phyloP scores from a whole-genome alignment of 305 asterid species.

The Rubia tinctorum region DNA sequence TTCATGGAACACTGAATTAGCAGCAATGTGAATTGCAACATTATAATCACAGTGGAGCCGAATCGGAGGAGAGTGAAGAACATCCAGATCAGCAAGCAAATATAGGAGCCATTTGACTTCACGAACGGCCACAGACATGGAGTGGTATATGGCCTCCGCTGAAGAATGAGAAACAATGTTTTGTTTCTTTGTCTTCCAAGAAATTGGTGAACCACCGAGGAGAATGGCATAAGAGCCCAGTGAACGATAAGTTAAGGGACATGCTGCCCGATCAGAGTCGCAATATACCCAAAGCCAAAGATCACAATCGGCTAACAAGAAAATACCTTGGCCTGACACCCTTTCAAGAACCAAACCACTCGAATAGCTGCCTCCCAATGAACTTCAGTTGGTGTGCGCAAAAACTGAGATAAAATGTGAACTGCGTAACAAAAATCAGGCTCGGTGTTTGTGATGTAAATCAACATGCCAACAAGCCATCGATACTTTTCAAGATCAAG shows the following conservation, averaged over 20 bases:
- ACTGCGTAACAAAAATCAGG: background rate
- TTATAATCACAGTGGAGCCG: background rate
- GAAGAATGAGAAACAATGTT: conserved; percentile 2
- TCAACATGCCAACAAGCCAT: background rate
- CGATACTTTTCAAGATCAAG: background rate
- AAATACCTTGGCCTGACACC: background rate
- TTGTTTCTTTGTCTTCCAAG: conserved; percentile 14
- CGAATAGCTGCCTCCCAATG: background rate
- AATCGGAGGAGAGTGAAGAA: background rate
- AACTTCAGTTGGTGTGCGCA: background rate
- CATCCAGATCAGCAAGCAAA: background rate
- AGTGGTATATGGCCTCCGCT: background rate
- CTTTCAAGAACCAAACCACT: background rate
- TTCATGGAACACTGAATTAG: background rate
- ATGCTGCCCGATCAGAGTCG: background rate
- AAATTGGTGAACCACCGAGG: background rate
- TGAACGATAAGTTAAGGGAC: background rate
- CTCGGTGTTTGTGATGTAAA: background rate
- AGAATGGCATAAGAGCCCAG: background rate
- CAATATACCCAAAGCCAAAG: background rate
- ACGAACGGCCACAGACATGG: background rate
- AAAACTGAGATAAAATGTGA: background rate
- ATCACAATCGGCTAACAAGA: background rate
- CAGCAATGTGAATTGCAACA: background rate
- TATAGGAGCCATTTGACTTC: background rate